Conservation (phyloP, 352 stramenopile genomes). For the Peronospora destructor region DNA sequence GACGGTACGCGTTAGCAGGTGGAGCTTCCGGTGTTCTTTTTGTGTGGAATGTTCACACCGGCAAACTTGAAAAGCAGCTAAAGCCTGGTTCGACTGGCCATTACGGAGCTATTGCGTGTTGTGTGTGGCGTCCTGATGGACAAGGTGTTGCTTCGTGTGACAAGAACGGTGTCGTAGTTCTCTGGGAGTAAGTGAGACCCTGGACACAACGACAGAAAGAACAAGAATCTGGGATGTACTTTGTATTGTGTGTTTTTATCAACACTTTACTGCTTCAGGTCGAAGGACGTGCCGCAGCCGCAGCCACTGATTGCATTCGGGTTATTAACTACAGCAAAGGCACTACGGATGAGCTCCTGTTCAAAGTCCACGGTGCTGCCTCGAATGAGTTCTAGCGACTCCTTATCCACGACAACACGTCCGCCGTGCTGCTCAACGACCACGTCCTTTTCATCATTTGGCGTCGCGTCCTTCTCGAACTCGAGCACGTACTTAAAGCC, state of each 20-base stretch:
- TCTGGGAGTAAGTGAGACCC: slow-evolving; percentile 52
- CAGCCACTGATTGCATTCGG: slow-evolving; percentile 94
- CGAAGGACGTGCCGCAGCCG: slow-evolving; percentile 96
- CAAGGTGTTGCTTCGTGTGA: slow-evolving; percentile 62
- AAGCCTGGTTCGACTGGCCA: slow-evolving; percentile 36
- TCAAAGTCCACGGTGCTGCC: slow-evolving; percentile 94
- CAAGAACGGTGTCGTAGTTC: slow-evolving; percentile 75
- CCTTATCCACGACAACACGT: slow-evolving; percentile 87
- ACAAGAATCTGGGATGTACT: not conserved
- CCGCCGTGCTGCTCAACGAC: slow-evolving; percentile 86
- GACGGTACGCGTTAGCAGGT: slow-evolving; percentile 47
- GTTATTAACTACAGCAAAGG: slow-evolving; percentile 96
- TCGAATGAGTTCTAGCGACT: slow-evolving; percentile 91
- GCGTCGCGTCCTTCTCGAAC: slow-evolving; percentile 60
- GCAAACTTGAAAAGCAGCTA: slow-evolving; percentile 49
- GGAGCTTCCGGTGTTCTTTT: slow-evolving; percentile 48
- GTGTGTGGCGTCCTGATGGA: slow-evolving; percentile 66
- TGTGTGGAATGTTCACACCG: slow-evolving; percentile 53
- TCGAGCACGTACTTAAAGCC: slow-evolving; percentile 92
- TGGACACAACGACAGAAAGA: slow-evolving; percentile 12
- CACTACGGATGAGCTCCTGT: slow-evolving; percentile 94
- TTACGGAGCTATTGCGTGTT: slow-evolving; percentile 67
- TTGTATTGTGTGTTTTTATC: slow-evolving; percentile 7
- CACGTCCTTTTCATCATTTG: slow-evolving; percentile 45
- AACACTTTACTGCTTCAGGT: slow-evolving; percentile 86